Base-by-base conservation (phyloP, 2,329 filamentous ascomycete species). In the Exophiala oligosperma region DNA sequence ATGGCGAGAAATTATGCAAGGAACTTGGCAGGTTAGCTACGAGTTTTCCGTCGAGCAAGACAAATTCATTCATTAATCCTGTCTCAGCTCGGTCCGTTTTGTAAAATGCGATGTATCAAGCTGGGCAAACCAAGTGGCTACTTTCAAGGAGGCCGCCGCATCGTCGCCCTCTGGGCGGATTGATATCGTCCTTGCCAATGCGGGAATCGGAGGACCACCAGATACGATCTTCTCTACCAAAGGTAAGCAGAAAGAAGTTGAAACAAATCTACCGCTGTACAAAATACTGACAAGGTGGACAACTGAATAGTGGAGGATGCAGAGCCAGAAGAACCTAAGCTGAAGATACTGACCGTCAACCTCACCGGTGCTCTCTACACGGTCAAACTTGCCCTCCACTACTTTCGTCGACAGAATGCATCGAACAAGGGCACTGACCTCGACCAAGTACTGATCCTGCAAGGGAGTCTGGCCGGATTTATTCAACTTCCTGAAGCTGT, bases 171-270 rank as follows among this genome's bases (percentile, higher is more conserved):
- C 80, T 51, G 77, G 79, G n/a, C 78, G 79, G 17, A 79, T 89
- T 61, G 84, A 88, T 70, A 76, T 80, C 17, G 85, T 88, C 2
- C 83, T 88, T 47, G 84, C 86, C 60, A 88, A 88, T 68, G 87
- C 87, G 0, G 87, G 87, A 49, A 81, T 89, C 63, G 76, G 78
- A 44, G 78, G 79, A 28, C 69, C 68, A 43, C 2, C 11, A 35
- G 59, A 59, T 35, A 51, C 68, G 17, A 61, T 73, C 40, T 71
- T 68, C 57, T 53, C 54, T 1, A 67, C 61, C 44, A 46, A 61
- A 24, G 57, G 66, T 58, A 29, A 37, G 66, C 59, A 3, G 23
- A 49, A 26, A 8, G 69, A 69, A 66, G 79, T 3, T 74, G 71
- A n/a, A 77, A 76, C n/a, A 66, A 78, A 40, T 24, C 12, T 21